Conservation (phyloP, 2,329 filamentous ascomycete genomes). For the Emmonsiellopsis sp. region DNA sequence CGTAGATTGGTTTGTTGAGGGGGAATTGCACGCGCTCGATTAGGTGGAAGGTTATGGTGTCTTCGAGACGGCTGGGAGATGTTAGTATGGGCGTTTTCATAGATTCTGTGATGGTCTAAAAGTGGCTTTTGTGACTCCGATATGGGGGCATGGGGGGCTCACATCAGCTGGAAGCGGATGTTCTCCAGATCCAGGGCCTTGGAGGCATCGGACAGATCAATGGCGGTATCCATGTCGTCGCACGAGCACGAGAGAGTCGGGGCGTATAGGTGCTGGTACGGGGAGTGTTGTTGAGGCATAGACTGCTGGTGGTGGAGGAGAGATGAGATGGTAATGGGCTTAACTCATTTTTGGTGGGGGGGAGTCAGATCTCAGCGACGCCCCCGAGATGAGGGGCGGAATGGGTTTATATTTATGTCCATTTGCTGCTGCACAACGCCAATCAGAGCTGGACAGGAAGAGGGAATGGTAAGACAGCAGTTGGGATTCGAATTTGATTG, state of each 20-base stretch:
- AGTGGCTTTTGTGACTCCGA: not conserved
- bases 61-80: constrained; percentile 72
- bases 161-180: constrained; percentile 93
- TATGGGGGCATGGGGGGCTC: constrained; percentile 21
- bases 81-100: not conserved
- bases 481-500: no score
- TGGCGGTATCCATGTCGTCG: constrained; percentile 69
- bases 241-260: not conserved
- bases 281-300: not conserved
- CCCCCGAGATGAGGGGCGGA: no score
- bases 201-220: constrained; percentile 75
- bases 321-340: no score
- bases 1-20: constrained; percentile 80
- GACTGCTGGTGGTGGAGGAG: not conserved
- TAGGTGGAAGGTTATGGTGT: constrained; percentile 93
- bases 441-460: no score
- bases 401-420: no score
- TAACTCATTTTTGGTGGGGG: no score
- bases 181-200: constrained; percentile 82
- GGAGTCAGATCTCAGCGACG: no score
- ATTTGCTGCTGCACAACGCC: no score
- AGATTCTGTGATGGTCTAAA: not conserved
- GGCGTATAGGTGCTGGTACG: not conserved
- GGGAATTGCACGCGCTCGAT: constrained; percentile 98
- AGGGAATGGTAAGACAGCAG: no score